A percentile compares a stretch with the other conserved stretches of the same genome.
Conservation (phyloP, 2,329 filamentous ascomycete species). For the Aphanoascus verrucosus region DNA sequence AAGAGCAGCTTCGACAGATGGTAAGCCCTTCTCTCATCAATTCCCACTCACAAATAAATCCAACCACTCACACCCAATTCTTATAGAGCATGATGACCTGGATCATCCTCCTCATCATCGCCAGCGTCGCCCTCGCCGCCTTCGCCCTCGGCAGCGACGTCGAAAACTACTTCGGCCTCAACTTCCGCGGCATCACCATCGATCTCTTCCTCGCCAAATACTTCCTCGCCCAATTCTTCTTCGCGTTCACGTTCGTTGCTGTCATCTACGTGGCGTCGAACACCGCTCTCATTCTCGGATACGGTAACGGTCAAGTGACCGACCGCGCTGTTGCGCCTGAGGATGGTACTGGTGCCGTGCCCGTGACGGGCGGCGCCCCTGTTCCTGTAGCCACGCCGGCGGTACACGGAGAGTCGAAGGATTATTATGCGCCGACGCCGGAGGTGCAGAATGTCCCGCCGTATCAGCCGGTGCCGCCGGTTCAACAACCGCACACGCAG, state of each 20-base stretch:
- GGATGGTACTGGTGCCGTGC: not conserved
- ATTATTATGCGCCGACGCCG: constrained; percentile 1
- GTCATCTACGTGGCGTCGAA: constrained; percentile 3
- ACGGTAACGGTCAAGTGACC: not conserved
- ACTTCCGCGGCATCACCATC: not conserved
- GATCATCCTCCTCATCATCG: not conserved
- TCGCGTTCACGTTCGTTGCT: not conserved
- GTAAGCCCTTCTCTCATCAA: constrained; percentile 1
- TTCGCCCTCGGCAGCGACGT: not conserved
- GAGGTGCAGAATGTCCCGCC: not conserved
- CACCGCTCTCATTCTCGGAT: not conserved
- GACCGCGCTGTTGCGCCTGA: not conserved
- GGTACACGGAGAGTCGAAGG: not conserved
- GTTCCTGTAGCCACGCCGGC: not conserved
- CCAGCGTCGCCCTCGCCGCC: not conserved
- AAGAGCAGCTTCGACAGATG: not conserved
- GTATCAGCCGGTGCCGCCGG: not conserved
- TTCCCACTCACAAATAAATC: not conserved
- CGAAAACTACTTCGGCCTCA: not conserved
- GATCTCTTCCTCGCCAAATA: not conserved
- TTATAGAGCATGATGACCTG: constrained; percentile 2
- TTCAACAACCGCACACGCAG: not conserved
- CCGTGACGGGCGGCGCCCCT: not conserved
- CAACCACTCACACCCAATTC: not conserved
- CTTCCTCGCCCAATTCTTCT: constrained; percentile 3